Evolutionary conservation across 1,139 yeast species (phyloP), one percentile per base, ranked within the genome.

Genomic region (Kodamaea sp.): DNA sequence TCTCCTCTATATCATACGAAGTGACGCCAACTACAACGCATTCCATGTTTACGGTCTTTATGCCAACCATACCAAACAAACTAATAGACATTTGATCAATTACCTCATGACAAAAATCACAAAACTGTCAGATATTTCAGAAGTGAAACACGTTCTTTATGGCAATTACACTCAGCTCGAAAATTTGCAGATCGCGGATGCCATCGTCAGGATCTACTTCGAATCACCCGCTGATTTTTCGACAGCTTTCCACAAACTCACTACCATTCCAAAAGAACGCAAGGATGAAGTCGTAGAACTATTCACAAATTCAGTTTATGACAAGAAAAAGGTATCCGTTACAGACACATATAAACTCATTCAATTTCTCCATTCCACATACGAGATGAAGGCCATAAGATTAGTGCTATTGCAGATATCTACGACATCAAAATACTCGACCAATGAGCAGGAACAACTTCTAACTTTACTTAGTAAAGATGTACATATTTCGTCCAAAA

Each of bases 401-500:
- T 12, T 26, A 6, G 23, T 29, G 3, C 22, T 38, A 7, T 15
- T 14, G 13, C 32, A 24, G 9, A 16, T 23, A 5, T 13, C 28
- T 11, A 7, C 38, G 4, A 15, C 15, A 6, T 23, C 26, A 7
- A 22, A 15, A 4, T 27, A 18, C 12, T 15, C 28, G 1, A 7
- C 5, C 12, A 24, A 18, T n/a, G 34, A 36, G 13, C 26, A 31
- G 4, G 22, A 28, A 14, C 21, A 30, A n/a, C 21, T 39, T 13
- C 36, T 31, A 22, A 15, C 15, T 7, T 15, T 20, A 2, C 19
- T 46, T 21, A 29, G 37, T 6, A 19, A 33, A 7, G 43, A 40
- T 16, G 21, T 23, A n/a, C 21, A 31, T 8, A 23, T 45, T 7
- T 20, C 14, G 7, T 43, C 61, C 3, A 52, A 50, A 10, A 51